Evolutionary conservation across 352 stramenopile species (phyloP).

Genomic region (Globisporangium splendens): DNA sequence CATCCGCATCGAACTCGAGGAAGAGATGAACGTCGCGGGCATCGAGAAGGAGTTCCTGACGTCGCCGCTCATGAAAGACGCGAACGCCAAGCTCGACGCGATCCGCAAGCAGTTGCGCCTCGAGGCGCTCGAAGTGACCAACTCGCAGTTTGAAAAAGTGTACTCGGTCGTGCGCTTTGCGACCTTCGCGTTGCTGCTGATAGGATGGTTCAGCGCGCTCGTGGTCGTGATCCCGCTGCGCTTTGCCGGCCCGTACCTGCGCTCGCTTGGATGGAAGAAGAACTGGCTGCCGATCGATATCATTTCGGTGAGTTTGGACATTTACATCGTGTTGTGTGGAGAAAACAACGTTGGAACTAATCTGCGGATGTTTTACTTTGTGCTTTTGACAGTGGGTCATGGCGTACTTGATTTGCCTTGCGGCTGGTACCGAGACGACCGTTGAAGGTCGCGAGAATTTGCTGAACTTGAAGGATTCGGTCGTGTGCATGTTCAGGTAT

Average conservation of each 20-base stretch:
- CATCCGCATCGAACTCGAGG: constrained; percentile 75
- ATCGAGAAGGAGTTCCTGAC: constrained; percentile 57
- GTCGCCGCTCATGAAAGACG: constrained; percentile 40
- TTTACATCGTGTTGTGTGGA: not conserved
- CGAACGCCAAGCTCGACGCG: constrained; percentile 53
- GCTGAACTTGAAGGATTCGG: constrained; percentile 47
- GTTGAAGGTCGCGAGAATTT: constrained; percentile 57
- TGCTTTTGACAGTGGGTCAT: constrained; percentile 11
- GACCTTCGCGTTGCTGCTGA: constrained; percentile 63
- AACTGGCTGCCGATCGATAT: constrained; percentile 81
- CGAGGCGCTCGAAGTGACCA: constrained; percentile 41
- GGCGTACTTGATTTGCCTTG: constrained; percentile 46
- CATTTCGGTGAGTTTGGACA: constrained; percentile 34
- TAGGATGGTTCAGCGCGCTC: constrained; percentile 72
- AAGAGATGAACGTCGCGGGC: constrained; percentile 62
- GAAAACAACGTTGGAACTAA: not conserved
- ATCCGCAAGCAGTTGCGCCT: constrained; percentile 64
- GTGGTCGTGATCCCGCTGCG: constrained; percentile 67
- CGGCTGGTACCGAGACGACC: constrained; percentile 39
- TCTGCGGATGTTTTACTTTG: not conserved
- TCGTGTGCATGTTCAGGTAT: constrained; percentile 83
- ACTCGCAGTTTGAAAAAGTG: constrained; percentile 43
- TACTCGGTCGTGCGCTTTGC: constrained; percentile 69
- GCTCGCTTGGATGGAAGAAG: constrained; percentile 56
- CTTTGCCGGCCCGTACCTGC: constrained; percentile 47